phyloP scores from a whole-genome alignment of 257 asterid genomes.

The Scutellaria barbata region DNA sequence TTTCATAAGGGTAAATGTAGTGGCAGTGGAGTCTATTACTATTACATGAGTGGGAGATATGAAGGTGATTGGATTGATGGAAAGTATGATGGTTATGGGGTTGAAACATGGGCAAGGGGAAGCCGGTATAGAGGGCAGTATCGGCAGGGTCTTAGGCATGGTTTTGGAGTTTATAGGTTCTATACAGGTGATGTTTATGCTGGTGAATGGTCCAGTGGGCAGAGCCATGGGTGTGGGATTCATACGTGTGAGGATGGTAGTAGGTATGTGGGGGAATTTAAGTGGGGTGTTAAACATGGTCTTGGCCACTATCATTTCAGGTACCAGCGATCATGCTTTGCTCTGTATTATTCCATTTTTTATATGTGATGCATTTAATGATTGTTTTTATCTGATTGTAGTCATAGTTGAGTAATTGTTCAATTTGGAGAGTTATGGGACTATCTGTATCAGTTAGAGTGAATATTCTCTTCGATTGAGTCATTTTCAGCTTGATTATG shows the following conservation, averaged over 20 bases:
- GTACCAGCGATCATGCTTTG: slow-evolving; percentile 38
- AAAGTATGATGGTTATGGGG: slow-evolving; percentile 88
- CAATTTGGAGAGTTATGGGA: slow-evolving; percentile 2
- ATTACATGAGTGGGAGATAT: slow-evolving; percentile 92
- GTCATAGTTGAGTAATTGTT: slow-evolving; percentile 24
- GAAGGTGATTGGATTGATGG: slow-evolving; percentile 97
- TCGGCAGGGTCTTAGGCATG: slow-evolving; percentile 89
- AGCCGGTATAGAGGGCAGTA: slow-evolving; percentile 88
- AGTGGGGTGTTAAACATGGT: slow-evolving; percentile 94
- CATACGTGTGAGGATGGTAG: slow-evolving; percentile 93
- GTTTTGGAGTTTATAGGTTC: slow-evolving; percentile 87
- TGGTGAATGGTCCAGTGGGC: slow-evolving; percentile 95
- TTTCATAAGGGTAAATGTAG: slow-evolving; percentile 88
- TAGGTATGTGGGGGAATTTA: slow-evolving; percentile 83
- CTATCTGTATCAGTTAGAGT: background rate
- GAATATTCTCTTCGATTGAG: background rate
- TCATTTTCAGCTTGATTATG: background rate
- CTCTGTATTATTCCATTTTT: slow-evolving; percentile 17
- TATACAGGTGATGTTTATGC: slow-evolving; percentile 97
- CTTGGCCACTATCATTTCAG: slow-evolving; percentile 94
- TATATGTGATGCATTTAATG: slow-evolving; percentile 1
- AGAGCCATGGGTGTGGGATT: slow-evolving; percentile 88
- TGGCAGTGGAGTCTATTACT: slow-evolving; percentile 96
- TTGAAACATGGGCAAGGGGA: slow-evolving; percentile 92
- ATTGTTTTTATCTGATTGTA: background rate